Evolutionary conservation across 768 basidiomycete species (phyloP).

Genomic region (Auriscalpium microsporum): DNA sequence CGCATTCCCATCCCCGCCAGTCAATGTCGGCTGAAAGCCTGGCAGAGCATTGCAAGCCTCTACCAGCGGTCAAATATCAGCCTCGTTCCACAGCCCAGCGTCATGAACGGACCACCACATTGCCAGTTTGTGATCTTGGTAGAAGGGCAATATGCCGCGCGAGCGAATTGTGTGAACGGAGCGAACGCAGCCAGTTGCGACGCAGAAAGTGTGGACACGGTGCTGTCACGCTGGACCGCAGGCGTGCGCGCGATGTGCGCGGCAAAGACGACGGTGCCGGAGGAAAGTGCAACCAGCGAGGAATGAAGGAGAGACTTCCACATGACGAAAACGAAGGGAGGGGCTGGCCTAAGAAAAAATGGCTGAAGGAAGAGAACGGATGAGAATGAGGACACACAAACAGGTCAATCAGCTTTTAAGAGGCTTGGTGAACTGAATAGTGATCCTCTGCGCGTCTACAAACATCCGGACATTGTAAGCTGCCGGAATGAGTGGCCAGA

Average conservation of each 20-base stretch:
- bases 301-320: too few relatives aligned
- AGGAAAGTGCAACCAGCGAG: too few relatives aligned
- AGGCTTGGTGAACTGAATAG: too few relatives aligned
- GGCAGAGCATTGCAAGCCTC: conserved; percentile 34
- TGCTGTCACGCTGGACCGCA: neutral
- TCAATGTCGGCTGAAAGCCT: conserved; percentile 30
- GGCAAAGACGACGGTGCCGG: neutral
- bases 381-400: too few relatives aligned
- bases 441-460: too few relatives aligned
- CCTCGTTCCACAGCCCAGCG: neutral
- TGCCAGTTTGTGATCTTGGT: conserved; percentile 31
- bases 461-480: too few relatives aligned
- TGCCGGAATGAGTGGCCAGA: too few relatives aligned
- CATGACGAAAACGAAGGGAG: too few relatives aligned
- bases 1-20: conserved; percentile 42
- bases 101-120: conserved; percentile 33
- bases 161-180: conserved; percentile 44
- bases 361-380: too few relatives aligned
- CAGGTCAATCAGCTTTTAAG: too few relatives aligned
- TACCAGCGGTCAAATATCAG: conserved; percentile 3
- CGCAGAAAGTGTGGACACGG: conserved; percentile 20
- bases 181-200: conserved; percentile 28
- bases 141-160: conserved; percentile 45
- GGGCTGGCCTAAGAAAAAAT: too few relatives aligned
- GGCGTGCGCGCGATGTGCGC: neutral